phyloP scores from a whole-genome alignment of 2,329 filamentous ascomycete genomes.

The Xylaria sp. region DNA sequence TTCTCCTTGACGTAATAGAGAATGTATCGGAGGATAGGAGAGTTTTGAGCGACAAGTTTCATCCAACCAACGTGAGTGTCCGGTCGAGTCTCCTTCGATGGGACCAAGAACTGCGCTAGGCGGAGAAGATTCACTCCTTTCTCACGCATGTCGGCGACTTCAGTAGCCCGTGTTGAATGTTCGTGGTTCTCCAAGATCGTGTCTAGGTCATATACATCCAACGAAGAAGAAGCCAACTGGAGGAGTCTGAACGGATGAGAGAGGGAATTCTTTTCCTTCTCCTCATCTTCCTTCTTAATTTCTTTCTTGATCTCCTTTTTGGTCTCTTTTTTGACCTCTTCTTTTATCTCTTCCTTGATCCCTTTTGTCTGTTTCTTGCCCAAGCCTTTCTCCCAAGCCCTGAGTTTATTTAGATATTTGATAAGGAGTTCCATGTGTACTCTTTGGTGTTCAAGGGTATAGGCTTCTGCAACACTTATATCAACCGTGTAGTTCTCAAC shows the following conservation, averaged over 20 bases:
- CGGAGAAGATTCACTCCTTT: constrained; percentile 36
- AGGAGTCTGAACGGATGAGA: too few species aligned
- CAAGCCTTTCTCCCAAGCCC: constrained; percentile 6
- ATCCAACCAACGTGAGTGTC: constrained; percentile 41
- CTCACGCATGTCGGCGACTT: constrained; percentile 42
- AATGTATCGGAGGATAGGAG: constrained; percentile 46
- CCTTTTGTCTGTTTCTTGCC: not conserved
- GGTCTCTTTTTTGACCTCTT: too few species aligned
- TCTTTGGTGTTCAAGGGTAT: constrained; percentile 41
- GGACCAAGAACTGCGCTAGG: constrained; percentile 40
- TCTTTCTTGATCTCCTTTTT: constrained; percentile 3
- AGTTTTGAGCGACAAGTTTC: constrained; percentile 41
- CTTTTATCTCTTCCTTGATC: too few species aligned
- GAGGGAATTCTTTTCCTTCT: too few species aligned
- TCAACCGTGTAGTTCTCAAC: constrained; percentile 44
- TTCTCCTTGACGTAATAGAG: constrained; percentile 43
- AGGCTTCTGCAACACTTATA: constrained; percentile 35
- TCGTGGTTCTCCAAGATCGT: too few species aligned
- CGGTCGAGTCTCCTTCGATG: constrained; percentile 28
- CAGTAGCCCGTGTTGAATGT: too few species aligned
- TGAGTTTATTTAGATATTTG: too few species aligned
- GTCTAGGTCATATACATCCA: constrained; percentile 43
- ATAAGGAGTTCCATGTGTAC: too few species aligned
- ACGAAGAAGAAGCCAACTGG: constrained; percentile 44
- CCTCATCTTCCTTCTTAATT: too few species aligned